phyloP scores from a whole-genome alignment of 345 rosid genomes.

The Hibiscus trionum region DNA sequence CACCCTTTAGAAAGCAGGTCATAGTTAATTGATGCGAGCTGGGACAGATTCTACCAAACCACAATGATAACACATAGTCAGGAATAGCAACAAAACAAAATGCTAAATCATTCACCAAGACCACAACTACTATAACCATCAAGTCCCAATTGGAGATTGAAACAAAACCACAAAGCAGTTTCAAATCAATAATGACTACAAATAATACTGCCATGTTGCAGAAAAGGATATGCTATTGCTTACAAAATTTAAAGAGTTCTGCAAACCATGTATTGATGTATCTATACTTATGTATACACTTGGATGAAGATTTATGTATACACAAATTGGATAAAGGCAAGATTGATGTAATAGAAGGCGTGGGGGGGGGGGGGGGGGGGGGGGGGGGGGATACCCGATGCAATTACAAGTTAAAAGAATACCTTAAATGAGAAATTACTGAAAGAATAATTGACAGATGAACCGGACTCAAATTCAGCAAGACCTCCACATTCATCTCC shows the following conservation, averaged over 20 bases:
- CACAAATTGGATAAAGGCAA: not conserved
- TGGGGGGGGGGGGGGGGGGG: too few species aligned
- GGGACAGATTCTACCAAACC: too few species aligned
- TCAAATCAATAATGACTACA: not conserved
- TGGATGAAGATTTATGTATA: not conserved
- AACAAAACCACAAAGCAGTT: not conserved
- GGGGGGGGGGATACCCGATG: too few species aligned
- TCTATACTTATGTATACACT: not conserved
- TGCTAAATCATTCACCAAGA: too few species aligned
- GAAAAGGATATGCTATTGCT: not conserved
- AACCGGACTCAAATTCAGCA: conserved; percentile 66
- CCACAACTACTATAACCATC: not conserved
- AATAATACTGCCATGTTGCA: not conserved
- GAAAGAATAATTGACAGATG: conserved; percentile 80
- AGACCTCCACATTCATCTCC: conserved; percentile 74
- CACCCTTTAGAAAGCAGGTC: too few species aligned
- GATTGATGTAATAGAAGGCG: not conserved
- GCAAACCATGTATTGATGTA: not conserved
- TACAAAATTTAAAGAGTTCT: not conserved
- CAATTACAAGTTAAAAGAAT: conserved; percentile 10
- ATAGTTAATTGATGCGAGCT: too few species aligned
- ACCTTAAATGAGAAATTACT: conserved; percentile 99
- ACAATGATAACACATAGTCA: too few species aligned
- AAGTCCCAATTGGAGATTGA: not conserved
- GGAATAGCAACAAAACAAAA: too few species aligned